Evolutionary conservation across 306 rosid genomes (phyloP), one percentile per base, ranked within the genome.

Genomic region (Sindora glabra): DNA sequence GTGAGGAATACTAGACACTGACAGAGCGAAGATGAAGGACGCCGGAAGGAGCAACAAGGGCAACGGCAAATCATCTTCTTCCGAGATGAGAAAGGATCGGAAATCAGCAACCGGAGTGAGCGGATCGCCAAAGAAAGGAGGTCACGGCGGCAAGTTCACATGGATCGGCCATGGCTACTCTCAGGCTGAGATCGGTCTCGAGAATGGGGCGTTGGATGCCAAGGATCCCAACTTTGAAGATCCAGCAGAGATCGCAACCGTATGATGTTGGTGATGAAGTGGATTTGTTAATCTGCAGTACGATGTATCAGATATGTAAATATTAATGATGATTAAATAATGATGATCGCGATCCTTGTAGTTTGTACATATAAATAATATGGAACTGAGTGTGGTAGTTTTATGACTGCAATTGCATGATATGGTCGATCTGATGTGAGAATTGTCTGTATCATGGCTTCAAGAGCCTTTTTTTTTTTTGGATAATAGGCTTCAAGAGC

Each of bases 61-160:
- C 0, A 87, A 30, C 22, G 83, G 72, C 0, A 86, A 85, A 62
- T 0, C 19, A 10, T 55, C 77, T 21, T 9, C 65, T 21, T 9
- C 65, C 52, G 90, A 83, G 64, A 51, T 6, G 56, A 78, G 83
- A 39, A 91, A 72, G 62, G 96, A 91, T 39, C 71, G 95, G 59
- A 85, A 77, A 48, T 91, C 98, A 6, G 81, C 89, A 4, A 83
- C 89, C 3, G 96, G 98, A 4, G 66, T 83, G 83, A 85, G 2
- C 68, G 96, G 96, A 74, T 91, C 90, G 46, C 95, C 98, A 19
- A 91, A 91, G 87, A 91, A 91, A 47, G 87, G 98, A 40, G 98
- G 96, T 4, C 87, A 81, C 25, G 96, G 97, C 4, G 97, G 97
- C 4, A 91, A 85, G 74, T 91, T 83, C 87, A 87, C 96, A 2